These are phyloP conservation scores for Laburnicola sp. DNA, from an alignment of 2,329 filamentous ascomycete genomes.

Conservation along the genomic window DNA sequence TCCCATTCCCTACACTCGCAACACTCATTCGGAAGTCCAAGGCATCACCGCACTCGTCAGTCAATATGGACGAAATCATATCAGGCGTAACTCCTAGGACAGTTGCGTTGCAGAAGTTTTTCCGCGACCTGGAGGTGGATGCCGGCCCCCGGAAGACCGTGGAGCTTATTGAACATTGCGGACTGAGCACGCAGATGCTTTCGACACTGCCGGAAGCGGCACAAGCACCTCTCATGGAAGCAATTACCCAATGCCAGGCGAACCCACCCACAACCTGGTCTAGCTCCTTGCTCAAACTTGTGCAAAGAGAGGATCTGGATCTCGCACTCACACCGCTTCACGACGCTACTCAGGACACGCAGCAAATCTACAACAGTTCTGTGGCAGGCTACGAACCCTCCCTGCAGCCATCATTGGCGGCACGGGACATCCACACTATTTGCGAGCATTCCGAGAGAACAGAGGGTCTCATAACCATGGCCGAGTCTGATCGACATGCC, in stretches of 20 bases:
- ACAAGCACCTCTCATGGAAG: conserved; percentile 78
- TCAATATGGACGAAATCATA: conserved; percentile 42
- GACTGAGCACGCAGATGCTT: conserved; percentile 68
- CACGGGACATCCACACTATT: conserved; percentile 74
- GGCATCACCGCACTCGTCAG: conserved; percentile 42
- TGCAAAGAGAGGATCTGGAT: conserved; percentile 80
- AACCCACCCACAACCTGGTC: conserved; percentile 78
- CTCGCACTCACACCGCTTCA: conserved; percentile 23
- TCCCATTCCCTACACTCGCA: conserved; percentile 44
- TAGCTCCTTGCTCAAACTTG: conserved; percentile 68
- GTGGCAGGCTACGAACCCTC: conserved; percentile 17
- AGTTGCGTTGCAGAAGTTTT: conserved; percentile 69
- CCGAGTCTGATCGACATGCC: conserved; percentile 78
- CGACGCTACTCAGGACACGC: conserved; percentile 29
- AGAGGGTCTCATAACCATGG: conserved; percentile 72
- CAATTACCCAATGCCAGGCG: conserved; percentile 81
- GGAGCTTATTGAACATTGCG: conserved; percentile 71
- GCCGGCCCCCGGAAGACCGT: conserved; percentile 63
- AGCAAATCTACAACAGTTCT: conserved; percentile 20
- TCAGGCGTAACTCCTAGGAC: conserved; percentile 56
- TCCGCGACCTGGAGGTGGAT: conserved; percentile 52
- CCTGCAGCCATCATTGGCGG: conserved; percentile 16
- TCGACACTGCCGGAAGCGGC: conserved; percentile 85
- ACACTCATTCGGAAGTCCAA: conserved; percentile 43
- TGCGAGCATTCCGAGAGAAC: conserved; percentile 68